Evolutionary conservation across 2,329 filamentous ascomycete genomes (phyloP), one percentile per base, ranked within the genome.

Genomic region (Chalara sp.): DNA sequence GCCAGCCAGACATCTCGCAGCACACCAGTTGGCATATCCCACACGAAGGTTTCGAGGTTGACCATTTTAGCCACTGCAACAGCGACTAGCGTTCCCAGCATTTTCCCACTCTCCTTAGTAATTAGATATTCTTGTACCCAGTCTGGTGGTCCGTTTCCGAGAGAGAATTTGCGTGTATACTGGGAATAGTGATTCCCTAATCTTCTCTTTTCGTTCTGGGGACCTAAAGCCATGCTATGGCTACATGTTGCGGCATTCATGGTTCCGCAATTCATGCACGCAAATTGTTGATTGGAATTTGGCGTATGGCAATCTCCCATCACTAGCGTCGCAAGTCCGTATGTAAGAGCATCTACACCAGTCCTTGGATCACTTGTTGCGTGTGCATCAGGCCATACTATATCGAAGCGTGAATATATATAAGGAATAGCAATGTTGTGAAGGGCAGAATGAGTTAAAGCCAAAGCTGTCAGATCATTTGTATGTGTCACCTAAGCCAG

Each of bases 1-100:
- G 87, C 84, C 63, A 89, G 79, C 79, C 89, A 93, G 31, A 92
- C 85, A 64, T 92, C 87, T 48, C 87, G 79, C 48, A 90, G 70
- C 13, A 93, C 85, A 1, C 88, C 89, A 0, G 88, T 93, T 1
- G 88, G 88, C 88, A 93, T 92, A 62, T 95, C 88, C 88, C 88
- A 93, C 3, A 88, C 76, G 62, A 93, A 93, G 0, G 82, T 83
- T 67, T 93, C 88, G 39, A 95, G 74, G 61, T 88, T 89, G 47
- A 81, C 73, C 88, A 93, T 93, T 55, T 86, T 84, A 42, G 84
- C 82, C n/a, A 93, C 76, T 10, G 87, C 86, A 56, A 91, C 70
- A 7, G 87, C 86, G 10, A 90, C 87, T 46, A 93, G 71, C 1
- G 87, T 92, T 5, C 87, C 87, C n/a, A 93, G 75, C 87, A 93